These are phyloP conservation scores for Abrus precatorius DNA, from an alignment of 306 rosid species.

Conservation along the genomic window DNA sequence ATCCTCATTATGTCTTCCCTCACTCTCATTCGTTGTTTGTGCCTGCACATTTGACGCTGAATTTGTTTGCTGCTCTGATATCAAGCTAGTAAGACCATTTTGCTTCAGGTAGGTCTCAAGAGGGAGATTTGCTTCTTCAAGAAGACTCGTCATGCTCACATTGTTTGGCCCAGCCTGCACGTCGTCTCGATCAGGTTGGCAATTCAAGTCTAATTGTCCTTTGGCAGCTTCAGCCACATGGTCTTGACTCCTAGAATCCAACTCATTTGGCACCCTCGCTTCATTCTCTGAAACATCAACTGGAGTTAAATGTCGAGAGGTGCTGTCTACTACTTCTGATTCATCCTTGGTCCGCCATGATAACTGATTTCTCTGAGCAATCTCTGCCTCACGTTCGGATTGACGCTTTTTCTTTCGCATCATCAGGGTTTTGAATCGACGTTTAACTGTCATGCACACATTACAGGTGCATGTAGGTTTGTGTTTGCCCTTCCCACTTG, in stretches of 20 bases:
- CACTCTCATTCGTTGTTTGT: slow-evolving; percentile 70
- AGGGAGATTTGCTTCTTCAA: slow-evolving; percentile 88
- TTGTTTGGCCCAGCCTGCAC: slow-evolving; percentile 58
- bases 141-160: slow-evolving; percentile 81
- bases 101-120: slow-evolving; percentile 82
- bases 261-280: slow-evolving; percentile 68
- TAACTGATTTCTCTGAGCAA: slow-evolving; percentile 80
- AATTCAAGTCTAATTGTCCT: slow-evolving; percentile 84
- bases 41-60: slow-evolving; percentile 66
- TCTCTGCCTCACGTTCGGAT: slow-evolving; percentile 97
- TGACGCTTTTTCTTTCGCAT: slow-evolving; percentile 97
- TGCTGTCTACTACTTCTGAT: slow-evolving; percentile 78
- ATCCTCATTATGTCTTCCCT: slow-evolving; percentile 68
- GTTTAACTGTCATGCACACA: slow-evolving; percentile 96
- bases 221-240: slow-evolving; percentile 68
- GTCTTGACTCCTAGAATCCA: slow-evolving; percentile 68
- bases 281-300: slow-evolving; percentile 73
- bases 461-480: slow-evolving; percentile 95
- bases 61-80: slow-evolving; percentile 74
- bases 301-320: slow-evolving; percentile 69
- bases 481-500: slow-evolving; percentile 99
- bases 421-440: slow-evolving; percentile 96
- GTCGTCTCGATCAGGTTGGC: slow-evolving; percentile 80
- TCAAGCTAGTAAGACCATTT: slow-evolving; percentile 89
- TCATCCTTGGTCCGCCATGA: slow-evolving; percentile 75